Percentiles rank a stretch among this genome's conserved stretches.
Evolutionary conservation across 805 yeast species (phyloP).

Genomic region (Metschnikowia dekortorum): DNA sequence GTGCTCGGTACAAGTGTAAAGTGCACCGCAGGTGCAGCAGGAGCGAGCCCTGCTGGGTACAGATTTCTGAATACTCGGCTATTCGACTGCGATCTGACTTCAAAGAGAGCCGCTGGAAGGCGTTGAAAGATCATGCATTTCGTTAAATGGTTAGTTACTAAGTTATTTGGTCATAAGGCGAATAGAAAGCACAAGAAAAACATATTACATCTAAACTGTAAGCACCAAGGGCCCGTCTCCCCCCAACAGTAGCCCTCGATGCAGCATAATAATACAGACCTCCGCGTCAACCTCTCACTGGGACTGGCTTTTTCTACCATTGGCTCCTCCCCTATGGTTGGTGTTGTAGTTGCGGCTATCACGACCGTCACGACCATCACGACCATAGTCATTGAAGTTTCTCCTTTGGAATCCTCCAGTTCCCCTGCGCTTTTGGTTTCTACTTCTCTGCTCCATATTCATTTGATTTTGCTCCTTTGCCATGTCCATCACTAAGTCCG

Average conservation of each 20-base stretch:
- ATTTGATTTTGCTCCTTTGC: conserved; percentile 62
- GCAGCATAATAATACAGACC: conserved; percentile 3
- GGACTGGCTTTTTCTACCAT: conserved; percentile 12
- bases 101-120: too few species aligned
- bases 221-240: not conserved
- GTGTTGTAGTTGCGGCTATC: conserved; percentile 8
- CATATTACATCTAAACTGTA: conserved; percentile 1
- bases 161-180: conserved; percentile 2
- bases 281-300: conserved; percentile 4
- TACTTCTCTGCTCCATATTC: conserved; percentile 46
- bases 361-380: conserved; percentile 14
- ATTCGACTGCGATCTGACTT: too few species aligned
- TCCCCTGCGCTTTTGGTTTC: conserved; percentile 42
- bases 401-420: conserved; percentile 27
- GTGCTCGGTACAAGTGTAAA: conserved; percentile 1
- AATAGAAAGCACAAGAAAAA: conserved; percentile 2
- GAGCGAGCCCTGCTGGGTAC: not conserved
- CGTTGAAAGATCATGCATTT: not conserved
- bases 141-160: conserved; percentile 2
- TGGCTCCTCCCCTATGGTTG: conserved; percentile 8
- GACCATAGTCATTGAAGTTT: conserved; percentile 25
- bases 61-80: too few species aligned
- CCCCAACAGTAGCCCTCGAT: not conserved
- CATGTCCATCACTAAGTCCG: conserved; percentile 70
- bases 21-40: conserved; percentile 1